Evolutionary conservation across 2,329 filamentous ascomycete genomes (phyloP), one percentile per base, ranked within the genome.

Genomic region (Fusarium tjaetaba): DNA sequence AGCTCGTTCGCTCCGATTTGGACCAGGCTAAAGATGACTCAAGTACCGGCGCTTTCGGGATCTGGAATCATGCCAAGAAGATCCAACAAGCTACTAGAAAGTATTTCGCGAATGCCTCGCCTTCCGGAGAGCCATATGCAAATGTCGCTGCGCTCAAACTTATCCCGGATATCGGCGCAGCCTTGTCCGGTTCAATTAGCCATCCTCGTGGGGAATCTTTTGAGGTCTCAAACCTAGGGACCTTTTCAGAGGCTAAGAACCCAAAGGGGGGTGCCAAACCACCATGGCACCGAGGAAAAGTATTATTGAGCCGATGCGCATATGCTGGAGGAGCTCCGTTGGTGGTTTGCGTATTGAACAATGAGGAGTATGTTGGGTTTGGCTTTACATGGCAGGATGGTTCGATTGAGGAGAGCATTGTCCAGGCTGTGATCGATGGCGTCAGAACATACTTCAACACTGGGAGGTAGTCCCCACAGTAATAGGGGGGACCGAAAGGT

Each of bases 361-460:
- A 46, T 30, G 60, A 56, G n/a, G 46, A 41, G 16, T 34, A 11
- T 41, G 41, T 65, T 10, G 60, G 60, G 11, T 32, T 65, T 22
- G 62, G 62, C 5, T 65, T 65, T 5, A 65, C 46, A 2, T 65
- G 62, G 62, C 60, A 65, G 30, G 60, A 43, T 26, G 46, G 51
- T 9, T 38, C 43, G 4, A 63, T 62, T 15, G 46, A 65, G n/a
- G 60, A 65, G 15, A n/a, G 15, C 6, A 20, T 65, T 26, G 46
- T 36, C 39, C 22, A 56, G 26, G 43, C 26, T 13, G 62, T 65
- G 11, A 36, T 65, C 1, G 20, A 65, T 10, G 41, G 48, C 8
- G 5, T 65, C n/a, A 46, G n/a, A 22, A 24, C 15, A 6, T 36
- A 46, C 14, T 46, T 65, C 8, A 34, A 1, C n/a, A 11, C 20